A percentile compares a stretch with the other conserved stretches of the same genome.
phyloP scores from a whole-genome alignment of 768 basidiomycete species.

The Hemileccinum impolitum region DNA sequence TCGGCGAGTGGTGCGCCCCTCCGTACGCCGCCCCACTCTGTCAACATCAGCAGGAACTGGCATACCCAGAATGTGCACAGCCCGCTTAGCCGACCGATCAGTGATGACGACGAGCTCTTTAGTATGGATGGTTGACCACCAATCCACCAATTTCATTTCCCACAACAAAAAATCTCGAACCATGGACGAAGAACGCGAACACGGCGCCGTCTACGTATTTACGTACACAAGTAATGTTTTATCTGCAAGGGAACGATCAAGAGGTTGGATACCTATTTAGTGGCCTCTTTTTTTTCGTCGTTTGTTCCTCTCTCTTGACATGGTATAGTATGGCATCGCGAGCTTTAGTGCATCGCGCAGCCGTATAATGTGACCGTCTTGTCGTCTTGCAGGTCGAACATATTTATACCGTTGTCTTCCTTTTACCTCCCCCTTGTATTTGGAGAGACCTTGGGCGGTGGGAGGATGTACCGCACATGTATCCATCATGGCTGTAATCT shows the following conservation, averaged over 20 bases:
- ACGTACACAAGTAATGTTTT: slow-evolving; percentile 26
- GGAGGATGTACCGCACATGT: slow-evolving; percentile 22
- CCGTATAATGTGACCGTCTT: slow-evolving; percentile 2
- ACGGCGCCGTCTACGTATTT: slow-evolving; percentile 19
- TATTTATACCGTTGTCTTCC: slow-evolving; percentile 29
- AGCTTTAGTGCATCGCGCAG: background rate
- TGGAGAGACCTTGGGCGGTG: slow-evolving; percentile 7
- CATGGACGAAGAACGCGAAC: slow-evolving; percentile 9
- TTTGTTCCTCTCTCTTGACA: background rate
- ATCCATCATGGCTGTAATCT: slow-evolving; percentile 20
- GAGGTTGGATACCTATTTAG: slow-evolving; percentile 33
- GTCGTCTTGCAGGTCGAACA: slow-evolving; percentile 9
- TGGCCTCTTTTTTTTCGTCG: slow-evolving; percentile 15
- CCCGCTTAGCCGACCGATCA: slow-evolving; percentile 60
- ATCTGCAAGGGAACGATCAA: slow-evolving; percentile 24
- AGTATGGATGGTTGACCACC: slow-evolving; percentile 53
- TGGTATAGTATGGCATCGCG: slow-evolving; percentile 5
- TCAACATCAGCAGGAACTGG: slow-evolving; percentile 31
- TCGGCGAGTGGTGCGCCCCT: slow-evolving; percentile 19
- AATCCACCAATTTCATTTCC: background rate
- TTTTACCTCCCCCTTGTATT: slow-evolving; percentile 11
- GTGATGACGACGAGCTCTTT: slow-evolving; percentile 67
- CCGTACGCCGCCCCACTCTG: slow-evolving; percentile 26
- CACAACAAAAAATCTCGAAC: slow-evolving; percentile 9
- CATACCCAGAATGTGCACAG: slow-evolving; percentile 43